A percentile compares a stretch with the other conserved stretches of the same genome.
These are phyloP conservation scores for Lipomyces orientalis DNA, from an alignment of 805 yeast genomes.

Conservation along the genomic window DNA sequence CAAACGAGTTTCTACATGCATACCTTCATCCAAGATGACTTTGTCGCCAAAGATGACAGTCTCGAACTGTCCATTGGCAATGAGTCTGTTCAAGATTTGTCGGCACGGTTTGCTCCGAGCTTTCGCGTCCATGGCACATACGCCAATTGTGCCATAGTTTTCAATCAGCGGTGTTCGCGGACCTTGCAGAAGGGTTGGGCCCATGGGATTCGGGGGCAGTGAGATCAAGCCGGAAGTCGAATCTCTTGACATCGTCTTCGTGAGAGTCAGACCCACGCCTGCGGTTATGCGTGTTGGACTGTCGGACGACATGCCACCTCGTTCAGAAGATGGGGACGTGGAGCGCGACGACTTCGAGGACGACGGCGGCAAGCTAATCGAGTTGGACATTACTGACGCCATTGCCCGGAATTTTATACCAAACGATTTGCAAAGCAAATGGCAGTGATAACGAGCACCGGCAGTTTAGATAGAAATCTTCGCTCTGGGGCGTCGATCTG, in stretches of 20 bases:
- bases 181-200: constrained; percentile 34
- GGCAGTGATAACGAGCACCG: background rate
- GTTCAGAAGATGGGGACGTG: constrained; percentile 21
- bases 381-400: constrained; percentile 3
- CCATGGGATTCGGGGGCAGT: constrained; percentile 28
- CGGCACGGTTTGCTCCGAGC: constrained; percentile 96
- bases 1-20: background rate
- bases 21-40: constrained; percentile 83
- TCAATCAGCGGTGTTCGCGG: constrained; percentile 32
- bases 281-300: constrained; percentile 28
- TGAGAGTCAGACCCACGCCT: constrained; percentile 20
- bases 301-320: constrained; percentile 16
- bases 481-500: background rate
- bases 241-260: constrained; percentile 32
- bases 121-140: constrained; percentile 98
- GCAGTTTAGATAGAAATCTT: background rate
- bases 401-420: background rate
- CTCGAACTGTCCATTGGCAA: constrained; percentile 90
- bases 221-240: constrained; percentile 17
- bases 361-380: background rate
- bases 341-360: constrained; percentile 21
- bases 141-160: constrained; percentile 88
- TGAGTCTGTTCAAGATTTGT: constrained; percentile 81
- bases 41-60: constrained; percentile 97
- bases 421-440: background rate